Base-by-base conservation (phyloP, 805 yeast genomes). In the Blastobotrys peoriensis region DNA sequence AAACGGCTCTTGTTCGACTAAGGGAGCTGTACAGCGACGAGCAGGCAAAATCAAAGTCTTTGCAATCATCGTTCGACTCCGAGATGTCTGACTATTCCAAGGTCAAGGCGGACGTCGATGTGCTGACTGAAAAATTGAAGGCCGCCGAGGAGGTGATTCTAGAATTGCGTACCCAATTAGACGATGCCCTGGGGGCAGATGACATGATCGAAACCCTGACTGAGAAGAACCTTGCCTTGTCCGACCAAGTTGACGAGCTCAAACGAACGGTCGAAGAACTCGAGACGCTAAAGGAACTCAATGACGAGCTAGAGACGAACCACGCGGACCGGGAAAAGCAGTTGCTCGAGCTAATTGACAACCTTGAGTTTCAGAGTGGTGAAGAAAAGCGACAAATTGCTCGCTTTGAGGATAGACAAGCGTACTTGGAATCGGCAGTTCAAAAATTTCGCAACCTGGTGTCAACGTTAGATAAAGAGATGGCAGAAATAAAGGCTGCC, bases 271-370 rank as follows among this genome's bases (percentile, higher is more conserved):
- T 79, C 1, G 65, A 65, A 1, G 83, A 80, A 18, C 61, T 79
- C 27, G 76, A 71, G 37, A 78, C 75, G 40, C 55, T 81, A 17
- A 75, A 74, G 46, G 74, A 70, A 38, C 55, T 80, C 6, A 76
- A 75, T 46, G 73, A 68, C 43, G 75, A 74, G 43, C 60, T 79
- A 23, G 81, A 78, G 44, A 69, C 67, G 8, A 62, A 59, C 35
- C 78, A 73, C 43, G 22, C 54, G 1, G 67, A 62, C 18, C 59
- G 73, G 0, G 79, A 76, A 49, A 45, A 55, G 15, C 74, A 73
- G 33, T 61, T 78, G 17, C 55, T 60, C 15, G 46, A 50, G 2
- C 72, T 74, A 3, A 61, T 79, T 6, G 52, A 45, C 2, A 36
- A 36, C 2, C 46, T 65, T 20, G 53, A 60, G 17, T 22, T 38